Base-by-base conservation (phyloP, 177 flowering plant species). In the Vitis hybrid region DNA sequence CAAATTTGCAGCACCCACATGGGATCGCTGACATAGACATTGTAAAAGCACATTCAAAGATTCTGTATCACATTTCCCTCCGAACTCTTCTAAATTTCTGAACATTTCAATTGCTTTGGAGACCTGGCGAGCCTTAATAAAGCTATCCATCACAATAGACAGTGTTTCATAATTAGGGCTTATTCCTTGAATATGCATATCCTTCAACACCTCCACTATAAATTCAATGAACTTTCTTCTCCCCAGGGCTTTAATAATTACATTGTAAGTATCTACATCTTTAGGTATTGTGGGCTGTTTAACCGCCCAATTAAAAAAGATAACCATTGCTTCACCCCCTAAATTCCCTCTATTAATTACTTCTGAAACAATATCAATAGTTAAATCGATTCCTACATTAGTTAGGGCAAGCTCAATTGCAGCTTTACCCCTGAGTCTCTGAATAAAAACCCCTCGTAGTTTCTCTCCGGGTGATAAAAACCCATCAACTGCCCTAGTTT, bases 371-470 rank as follows among this genome's bases (percentile, higher is more conserved):
- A 87, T 54, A 38, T 92, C 91, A 33, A 78, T 19, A 7, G 75
- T 86, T 31, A 90, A 71, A 58, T 84, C 83, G 1, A 85, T 85
- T 10, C 77, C 78, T 49, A 72, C 80, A 28, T 66, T 70, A 0
- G 75, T 49, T 24, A 95, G 75, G 1, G 99, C 95, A 17, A 80
- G 67, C 49, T 87, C 86, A 38, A 89, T 77, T 6, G 86, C 88
- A 52, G 88, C 56, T 70, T 75, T 88, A 9, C 98, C 94, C 44
- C 59, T 81, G 52, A 92, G 70, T 65, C 87, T 95, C 78, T 93
- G 98, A 59, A 93, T 82, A 75, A 95, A 95, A 62, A 95, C 78
- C 1, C 99, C 99, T 19, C 98, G 79, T 17, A 95, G 64, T 66
- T 87, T 95, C 67, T 95, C 99, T 62, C 83, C 98, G 0, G 94